Conservation (phyloP, 345 rosid genomes). For the Tarenaya hassleriana region DNA sequence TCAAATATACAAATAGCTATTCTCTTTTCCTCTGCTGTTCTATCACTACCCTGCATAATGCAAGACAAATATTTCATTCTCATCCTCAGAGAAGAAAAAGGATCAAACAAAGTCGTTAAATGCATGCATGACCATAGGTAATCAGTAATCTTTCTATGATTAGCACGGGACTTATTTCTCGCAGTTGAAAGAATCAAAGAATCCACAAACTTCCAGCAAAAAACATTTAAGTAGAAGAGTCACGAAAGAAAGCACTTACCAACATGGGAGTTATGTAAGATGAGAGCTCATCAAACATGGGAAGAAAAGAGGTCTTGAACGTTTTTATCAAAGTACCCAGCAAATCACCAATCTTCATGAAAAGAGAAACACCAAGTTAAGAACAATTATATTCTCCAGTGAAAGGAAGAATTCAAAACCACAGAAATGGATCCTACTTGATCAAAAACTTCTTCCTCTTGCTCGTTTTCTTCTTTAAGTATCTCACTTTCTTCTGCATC, state of each 20-base stretch:
- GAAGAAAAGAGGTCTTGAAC: conserved; percentile 55
- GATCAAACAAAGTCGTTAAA: too few species aligned
- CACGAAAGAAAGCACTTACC: conserved; percentile 38
- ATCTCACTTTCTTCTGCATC: conserved; percentile 66
- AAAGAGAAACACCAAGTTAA: conserved; percentile 14
- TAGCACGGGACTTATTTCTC: too few species aligned
- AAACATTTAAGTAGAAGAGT: conserved; percentile 5
- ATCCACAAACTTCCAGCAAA: neutral
- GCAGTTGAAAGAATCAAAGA: neutral
- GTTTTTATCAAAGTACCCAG: conserved; percentile 62
- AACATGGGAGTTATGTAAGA: conserved; percentile 70
- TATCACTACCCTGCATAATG: conserved; percentile 50
- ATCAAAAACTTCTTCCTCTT: conserved; percentile 71
- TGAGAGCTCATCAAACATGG: conserved; percentile 55
- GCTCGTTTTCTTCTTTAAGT: conserved; percentile 64
- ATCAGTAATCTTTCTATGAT: too few species aligned
- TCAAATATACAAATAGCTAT: conserved; percentile 71
- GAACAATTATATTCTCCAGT: conserved; percentile 12
- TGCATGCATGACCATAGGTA: too few species aligned
- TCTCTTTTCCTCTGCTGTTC: conserved; percentile 66
- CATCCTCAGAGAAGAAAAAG: neutral
- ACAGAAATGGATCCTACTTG: conserved; percentile 29
- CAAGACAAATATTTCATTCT: neutral
- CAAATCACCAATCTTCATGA: conserved; percentile 56
- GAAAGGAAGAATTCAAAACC: neutral